A percentile compares a stretch with the other conserved stretches of the same genome.
phyloP scores from a whole-genome alignment of 148 eudicot genomes.

The Camellia sinensis region DNA sequence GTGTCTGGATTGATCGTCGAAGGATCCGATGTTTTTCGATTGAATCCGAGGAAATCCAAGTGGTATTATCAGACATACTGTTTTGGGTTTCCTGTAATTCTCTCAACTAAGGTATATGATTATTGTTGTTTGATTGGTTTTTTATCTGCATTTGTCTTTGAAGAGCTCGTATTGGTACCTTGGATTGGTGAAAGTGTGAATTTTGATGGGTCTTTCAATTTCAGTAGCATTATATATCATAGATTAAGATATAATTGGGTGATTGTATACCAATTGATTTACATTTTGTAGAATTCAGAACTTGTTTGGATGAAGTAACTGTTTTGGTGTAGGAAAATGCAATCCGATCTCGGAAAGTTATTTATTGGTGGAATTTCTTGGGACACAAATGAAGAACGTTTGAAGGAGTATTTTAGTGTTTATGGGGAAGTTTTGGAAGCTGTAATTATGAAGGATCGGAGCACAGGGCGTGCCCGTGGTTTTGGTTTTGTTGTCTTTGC shows the following conservation, averaged over 20 bases:
- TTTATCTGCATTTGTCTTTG: conserved; percentile 22
- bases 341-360: conserved; percentile 77
- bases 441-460: conserved; percentile 84
- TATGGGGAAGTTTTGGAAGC: conserved; percentile 83
- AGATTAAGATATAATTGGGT: conserved; percentile 3
- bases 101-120: conserved; percentile 8
- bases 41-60: conserved; percentile 18
- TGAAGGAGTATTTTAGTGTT: conserved; percentile 65
- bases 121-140: conserved; percentile 19
- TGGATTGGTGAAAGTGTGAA: conserved; percentile 24
- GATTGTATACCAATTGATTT: conserved; percentile 15
- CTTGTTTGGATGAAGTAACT: conserved; percentile 11
- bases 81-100: conserved; percentile 3
- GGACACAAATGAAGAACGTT: conserved; percentile 82
- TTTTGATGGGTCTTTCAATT: conserved; percentile 15
- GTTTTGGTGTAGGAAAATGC: conserved; percentile 51
- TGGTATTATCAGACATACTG: conserved; percentile 3
- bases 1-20: conserved; percentile 20
- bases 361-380: conserved; percentile 86
- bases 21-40: conserved; percentile 31
- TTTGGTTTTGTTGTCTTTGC: conserved; percentile 80
- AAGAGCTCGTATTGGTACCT: conserved; percentile 15
- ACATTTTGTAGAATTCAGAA: conserved; percentile 17
- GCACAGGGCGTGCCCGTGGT: conserved; percentile 88
- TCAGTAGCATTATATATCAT: conserved; percentile 9